A percentile compares a stretch with the other conserved stretches of the same genome.
phyloP scores from a whole-genome alignment of 2,329 filamentous ascomycete genomes.

The Colletotrichum scovillei region DNA sequence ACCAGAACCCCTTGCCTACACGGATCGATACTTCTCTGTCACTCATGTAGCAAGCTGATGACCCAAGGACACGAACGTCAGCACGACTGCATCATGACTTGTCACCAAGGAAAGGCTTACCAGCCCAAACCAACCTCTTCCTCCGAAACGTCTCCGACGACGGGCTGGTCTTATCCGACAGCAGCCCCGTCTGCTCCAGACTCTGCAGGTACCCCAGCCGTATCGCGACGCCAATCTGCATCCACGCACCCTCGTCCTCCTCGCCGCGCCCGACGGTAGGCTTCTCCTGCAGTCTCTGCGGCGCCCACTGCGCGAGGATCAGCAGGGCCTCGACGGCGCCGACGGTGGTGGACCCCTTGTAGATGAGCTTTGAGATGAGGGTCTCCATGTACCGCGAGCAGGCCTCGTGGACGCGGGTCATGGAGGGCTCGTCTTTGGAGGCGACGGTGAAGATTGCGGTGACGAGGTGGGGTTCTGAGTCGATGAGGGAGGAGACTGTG shows the following conservation, averaged over 20 bases:
- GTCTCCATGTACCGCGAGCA: conserved; percentile 78
- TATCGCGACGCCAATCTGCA: conserved; percentile 78
- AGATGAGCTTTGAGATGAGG: conserved; percentile 74
- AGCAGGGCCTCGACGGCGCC: conserved; percentile 78
- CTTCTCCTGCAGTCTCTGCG: conserved; percentile 71
- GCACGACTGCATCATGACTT: background rate
- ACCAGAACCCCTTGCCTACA: conserved; percentile 80
- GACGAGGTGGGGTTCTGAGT: conserved; percentile 70
- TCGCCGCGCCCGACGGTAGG: conserved; percentile 76
- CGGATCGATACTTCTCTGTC: conserved; percentile 77
- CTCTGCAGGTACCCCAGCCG: conserved; percentile 77
- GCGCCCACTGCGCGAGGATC: conserved; percentile 79
- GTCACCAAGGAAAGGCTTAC: conserved; percentile 44
- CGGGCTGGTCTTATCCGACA: conserved; percentile 66
- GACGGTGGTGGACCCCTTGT: conserved; percentile 74
- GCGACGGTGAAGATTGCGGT: conserved; percentile 78
- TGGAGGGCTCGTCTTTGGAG: conserved; percentile 75
- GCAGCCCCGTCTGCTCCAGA: conserved; percentile 75
- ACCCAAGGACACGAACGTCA: background rate
- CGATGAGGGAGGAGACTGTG: conserved; percentile 64
- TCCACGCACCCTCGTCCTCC: conserved; percentile 81
- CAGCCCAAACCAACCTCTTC: conserved; percentile 76
- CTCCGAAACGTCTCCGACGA: conserved; percentile 67
- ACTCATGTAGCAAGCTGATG: conserved; percentile 69
- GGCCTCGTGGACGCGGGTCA: conserved; percentile 71